phyloP scores from a whole-genome alignment of 768 basidiomycete species.

The Lactarius hatsudake region DNA sequence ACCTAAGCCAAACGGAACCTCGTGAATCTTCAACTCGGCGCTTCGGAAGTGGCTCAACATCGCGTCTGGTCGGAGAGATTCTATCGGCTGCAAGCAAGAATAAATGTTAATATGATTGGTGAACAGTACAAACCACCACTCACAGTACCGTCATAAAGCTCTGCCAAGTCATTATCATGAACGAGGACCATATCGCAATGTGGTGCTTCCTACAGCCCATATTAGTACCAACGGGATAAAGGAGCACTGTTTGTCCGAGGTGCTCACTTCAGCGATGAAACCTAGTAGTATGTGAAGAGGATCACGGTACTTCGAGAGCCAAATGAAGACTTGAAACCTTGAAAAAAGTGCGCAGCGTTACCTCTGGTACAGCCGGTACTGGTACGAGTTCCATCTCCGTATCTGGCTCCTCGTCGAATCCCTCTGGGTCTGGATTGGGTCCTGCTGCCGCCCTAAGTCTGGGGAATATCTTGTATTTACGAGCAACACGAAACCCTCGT shows the following conservation, averaged over 20 bases:
- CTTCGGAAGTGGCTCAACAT: background rate
- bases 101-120: background rate
- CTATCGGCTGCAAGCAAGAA: background rate
- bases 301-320: background rate
- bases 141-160: background rate
- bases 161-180: background rate
- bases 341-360: background rate
- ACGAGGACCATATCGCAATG: background rate
- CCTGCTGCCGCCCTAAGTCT: background rate
- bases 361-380: background rate
- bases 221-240: background rate
- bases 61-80: background rate
- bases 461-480: background rate
- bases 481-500: background rate
- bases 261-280: background rate
- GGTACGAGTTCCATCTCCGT: background rate
- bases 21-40: background rate
- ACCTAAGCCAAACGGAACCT: background rate
- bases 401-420: background rate
- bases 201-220: background rate
- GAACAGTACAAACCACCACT: background rate
- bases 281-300: background rate
- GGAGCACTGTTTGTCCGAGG: background rate
- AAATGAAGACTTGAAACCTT: background rate
- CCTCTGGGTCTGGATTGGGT: background rate